Conservation (phyloP, 306 rosid species). For the Cucumis melo region DNA sequence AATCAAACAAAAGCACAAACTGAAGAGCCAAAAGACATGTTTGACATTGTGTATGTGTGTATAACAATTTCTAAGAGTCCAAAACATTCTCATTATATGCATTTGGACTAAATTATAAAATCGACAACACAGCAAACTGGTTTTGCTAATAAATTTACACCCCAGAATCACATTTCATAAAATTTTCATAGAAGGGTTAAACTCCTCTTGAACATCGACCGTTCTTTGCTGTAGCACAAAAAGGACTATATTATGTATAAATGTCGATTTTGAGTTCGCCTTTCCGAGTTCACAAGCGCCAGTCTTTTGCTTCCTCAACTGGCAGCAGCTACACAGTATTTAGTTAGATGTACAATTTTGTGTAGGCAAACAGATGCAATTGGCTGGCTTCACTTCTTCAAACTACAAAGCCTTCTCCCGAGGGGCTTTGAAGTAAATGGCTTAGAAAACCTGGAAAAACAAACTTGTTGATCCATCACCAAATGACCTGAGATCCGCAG, state of each 20-base stretch:
- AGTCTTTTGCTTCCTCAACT: not conserved
- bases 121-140: not conserved
- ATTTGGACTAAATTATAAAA: not conserved
- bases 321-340: constrained; percentile 8
- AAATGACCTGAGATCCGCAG: constrained; percentile 86
- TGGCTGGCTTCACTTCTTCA: constrained; percentile 25
- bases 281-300: not conserved
- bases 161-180: not conserved
- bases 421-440: constrained; percentile 16
- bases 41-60: not conserved
- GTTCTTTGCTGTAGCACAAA: not conserved
- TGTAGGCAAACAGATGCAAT: constrained; percentile 27
- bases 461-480: constrained; percentile 95
- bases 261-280: not conserved
- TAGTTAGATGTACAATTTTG: constrained; percentile 35
- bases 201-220: not conserved
- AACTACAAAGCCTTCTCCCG: constrained; percentile 26
- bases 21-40: not conserved
- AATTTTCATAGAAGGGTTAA: not conserved
- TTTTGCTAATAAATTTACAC: not conserved
- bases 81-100: not conserved
- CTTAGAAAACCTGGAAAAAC: constrained; percentile 79
- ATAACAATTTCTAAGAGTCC: not conserved
- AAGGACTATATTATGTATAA: not conserved
- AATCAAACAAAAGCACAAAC: not conserved